These are phyloP conservation scores for Arabis hirsuta DNA, from an alignment of 345 rosid species.

Conservation along the genomic window DNA sequence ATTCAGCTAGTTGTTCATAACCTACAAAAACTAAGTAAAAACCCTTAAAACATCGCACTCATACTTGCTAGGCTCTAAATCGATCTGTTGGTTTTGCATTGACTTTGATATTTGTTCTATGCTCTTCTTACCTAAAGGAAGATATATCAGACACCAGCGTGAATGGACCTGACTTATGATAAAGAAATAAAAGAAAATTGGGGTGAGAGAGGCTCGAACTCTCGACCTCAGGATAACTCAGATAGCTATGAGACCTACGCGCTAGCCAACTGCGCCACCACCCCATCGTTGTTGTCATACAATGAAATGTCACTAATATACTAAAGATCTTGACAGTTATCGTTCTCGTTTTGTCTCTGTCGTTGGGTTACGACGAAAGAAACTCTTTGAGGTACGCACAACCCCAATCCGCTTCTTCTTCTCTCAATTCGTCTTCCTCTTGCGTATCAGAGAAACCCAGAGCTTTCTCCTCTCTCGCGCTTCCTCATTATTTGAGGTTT, in stretches of 20 bases:
- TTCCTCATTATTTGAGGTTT: background rate
- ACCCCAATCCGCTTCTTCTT: constrained; percentile 47
- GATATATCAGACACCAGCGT: no score
- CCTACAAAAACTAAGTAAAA: no score
- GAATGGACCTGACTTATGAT: background rate
- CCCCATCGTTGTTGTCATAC: constrained; percentile 41
- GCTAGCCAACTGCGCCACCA: constrained; percentile 97
- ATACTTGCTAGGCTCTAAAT: no score
- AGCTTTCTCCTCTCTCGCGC: background rate
- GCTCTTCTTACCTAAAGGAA: no score
- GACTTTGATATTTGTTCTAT: no score
- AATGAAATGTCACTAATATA: no score
- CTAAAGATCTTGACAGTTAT: background rate
- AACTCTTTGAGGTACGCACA: constrained; percentile 47
- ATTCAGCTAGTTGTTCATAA: no score
- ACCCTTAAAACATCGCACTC: no score
- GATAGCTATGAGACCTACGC: constrained; percentile 85
- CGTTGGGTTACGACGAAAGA: constrained; percentile 11
- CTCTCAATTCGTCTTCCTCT: constrained; percentile 9
- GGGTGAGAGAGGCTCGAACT: constrained; percentile 93
- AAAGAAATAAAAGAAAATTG: background rate
- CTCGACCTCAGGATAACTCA: constrained; percentile 90
- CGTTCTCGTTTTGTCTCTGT: constrained; percentile 9
- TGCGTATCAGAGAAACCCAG: background rate
- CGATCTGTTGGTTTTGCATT: no score